Evolutionary conservation across 169 alveolate species (phyloP), one percentile per base, ranked within the genome.

Genomic region (Plasmodium gaboni): DNA sequence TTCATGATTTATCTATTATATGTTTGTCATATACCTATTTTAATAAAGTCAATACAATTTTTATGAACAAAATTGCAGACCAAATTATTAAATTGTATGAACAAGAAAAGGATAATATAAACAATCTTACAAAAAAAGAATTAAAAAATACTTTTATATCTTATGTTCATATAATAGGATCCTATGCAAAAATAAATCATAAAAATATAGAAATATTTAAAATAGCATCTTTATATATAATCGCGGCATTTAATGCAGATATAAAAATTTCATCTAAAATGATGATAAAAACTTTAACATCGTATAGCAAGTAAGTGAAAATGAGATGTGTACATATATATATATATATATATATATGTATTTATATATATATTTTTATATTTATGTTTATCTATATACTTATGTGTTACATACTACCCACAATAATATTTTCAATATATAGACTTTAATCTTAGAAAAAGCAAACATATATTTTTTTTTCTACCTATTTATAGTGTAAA

Each of bases 121-220:
- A 64, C 10, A 51, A 73, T 15, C 69, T 55, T 9, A 67, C 60
- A 50, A 74, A 60, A 74, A 73, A 67, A 13, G 71, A 60, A 38
- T 46, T 83, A 38, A 28, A 65, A 12, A 71, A 73, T 38, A 38
- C 32, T 28, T 87, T 89, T 24, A 92, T 91, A 46, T 94, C 96
- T 12, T 94, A 89, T 68, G 93, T 92, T n/a, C 96, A 94, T 91
- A 89, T 94, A 17, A 73, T 94, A 28, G 95, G 95, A 4, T 80
- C 96, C 3, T 94, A 71, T 50, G 83, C 94, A 15, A 92, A 92
- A 85, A 91, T 93, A 73, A 88, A 89, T 42, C 71, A 48, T 61
- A 92, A 85, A 65, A 85, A 92, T 64, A 90, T 88, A 15, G 93
- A 89, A 71, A 67, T 94, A 24, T 94, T 94, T 69, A 94, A 94